phyloP scores from a whole-genome alignment of 164 flowering plant genomes.

The Umbellularia californica region DNA sequence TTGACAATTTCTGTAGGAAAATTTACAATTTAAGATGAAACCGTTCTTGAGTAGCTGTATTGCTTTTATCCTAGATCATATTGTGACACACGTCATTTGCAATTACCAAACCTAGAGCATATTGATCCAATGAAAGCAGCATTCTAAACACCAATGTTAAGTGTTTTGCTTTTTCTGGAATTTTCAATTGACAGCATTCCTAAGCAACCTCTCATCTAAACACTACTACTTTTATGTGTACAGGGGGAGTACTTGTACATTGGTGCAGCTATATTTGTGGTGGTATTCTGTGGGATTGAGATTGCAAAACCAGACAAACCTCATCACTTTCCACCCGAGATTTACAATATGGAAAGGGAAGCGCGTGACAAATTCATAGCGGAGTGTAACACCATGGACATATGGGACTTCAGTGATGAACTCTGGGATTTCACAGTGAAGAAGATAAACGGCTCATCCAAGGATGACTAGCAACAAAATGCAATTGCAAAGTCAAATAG shows the following conservation, averaged over 20 bases:
- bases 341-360: conserved; percentile 93
- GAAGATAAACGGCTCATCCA: conserved; percentile 12
- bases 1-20: too few relatives aligned
- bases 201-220: not conserved
- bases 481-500: not conserved
- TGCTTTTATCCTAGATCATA: too few relatives aligned
- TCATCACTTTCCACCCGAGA: conserved; percentile 89
- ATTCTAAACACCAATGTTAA: not conserved
- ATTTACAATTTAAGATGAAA: too few relatives aligned
- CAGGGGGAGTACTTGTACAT: conserved; percentile 88
- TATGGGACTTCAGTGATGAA: conserved; percentile 96
- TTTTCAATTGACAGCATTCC: not conserved
- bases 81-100: too few relatives aligned
- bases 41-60: too few relatives aligned
- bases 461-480: not conserved
- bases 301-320: conserved; percentile 87
- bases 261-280: conserved; percentile 74
- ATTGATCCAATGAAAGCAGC: not conserved
- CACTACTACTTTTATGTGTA: not conserved
- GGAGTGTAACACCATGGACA: conserved; percentile 83
- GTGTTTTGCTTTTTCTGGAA: not conserved
- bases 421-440: conserved; percentile 89
- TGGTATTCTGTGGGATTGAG: conserved; percentile 79
- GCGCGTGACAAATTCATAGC: conserved; percentile 85
- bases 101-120: too few relatives aligned